Conservation (phyloP, 345 rosid genomes). For the Aquilaria sinensis region DNA sequence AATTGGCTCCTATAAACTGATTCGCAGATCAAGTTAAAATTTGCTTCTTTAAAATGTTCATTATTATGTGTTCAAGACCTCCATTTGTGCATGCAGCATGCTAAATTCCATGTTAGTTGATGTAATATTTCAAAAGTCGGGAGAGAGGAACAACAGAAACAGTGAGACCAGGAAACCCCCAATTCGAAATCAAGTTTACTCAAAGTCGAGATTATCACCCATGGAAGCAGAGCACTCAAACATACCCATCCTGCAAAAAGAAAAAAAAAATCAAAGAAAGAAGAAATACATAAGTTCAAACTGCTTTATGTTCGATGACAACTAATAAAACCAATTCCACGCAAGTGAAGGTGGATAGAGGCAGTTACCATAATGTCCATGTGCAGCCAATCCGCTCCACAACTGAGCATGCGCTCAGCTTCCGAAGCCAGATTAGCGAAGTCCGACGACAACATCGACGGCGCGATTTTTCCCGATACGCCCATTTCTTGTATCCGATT, state of each 20-base stretch:
- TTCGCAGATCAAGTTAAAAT: too few relatives aligned
- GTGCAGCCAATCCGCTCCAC: conserved; percentile 97
- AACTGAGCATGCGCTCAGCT: conserved; percentile 72
- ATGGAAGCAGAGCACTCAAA: conserved; percentile 12
- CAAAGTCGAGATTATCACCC: conserved; percentile 1
- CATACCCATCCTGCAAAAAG: conserved; percentile 72
- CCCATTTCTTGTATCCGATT: conserved; percentile 38
- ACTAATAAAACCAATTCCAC: neutral
- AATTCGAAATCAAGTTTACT: neutral
- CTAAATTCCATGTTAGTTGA: too few relatives aligned
- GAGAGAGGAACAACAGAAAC: neutral
- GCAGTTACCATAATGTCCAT: conserved; percentile 87
- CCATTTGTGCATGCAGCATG: too few relatives aligned
- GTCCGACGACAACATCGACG: conserved; percentile 94
- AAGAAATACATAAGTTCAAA: too few relatives aligned
- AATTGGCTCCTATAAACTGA: too few relatives aligned
- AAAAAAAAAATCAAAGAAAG: conserved; percentile 3
- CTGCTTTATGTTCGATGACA: neutral
- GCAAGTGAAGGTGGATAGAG: neutral
- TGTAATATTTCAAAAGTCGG: neutral
- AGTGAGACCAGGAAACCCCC: conserved; percentile 17
- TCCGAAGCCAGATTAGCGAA: conserved; percentile 84
- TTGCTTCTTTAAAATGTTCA: too few relatives aligned
- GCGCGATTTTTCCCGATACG: conserved; percentile 66
- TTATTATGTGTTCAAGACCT: too few relatives aligned